Base-by-base conservation (phyloP, 192 early-diverging fungal genomes). In the Gryganskiella cystojenkinii region DNA sequence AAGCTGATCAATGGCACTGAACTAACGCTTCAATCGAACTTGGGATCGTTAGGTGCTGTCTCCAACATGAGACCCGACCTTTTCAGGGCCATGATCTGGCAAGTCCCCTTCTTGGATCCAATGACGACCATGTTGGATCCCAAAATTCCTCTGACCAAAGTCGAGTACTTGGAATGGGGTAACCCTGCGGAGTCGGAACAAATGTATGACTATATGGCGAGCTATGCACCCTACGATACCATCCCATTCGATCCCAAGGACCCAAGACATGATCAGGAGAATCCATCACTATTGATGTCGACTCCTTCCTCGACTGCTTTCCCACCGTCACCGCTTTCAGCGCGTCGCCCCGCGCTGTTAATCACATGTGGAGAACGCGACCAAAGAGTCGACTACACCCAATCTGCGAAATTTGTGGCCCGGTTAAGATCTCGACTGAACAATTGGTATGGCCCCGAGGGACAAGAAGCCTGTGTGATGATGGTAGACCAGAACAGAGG, bases 321-420 rank as follows among this genome's bases (percentile, higher is more conserved):
- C 43, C 64, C 52, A 3, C 19, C 51, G 14, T 65, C 65, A 40
- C 73, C 73, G 1, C 30, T 61, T 37, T 57, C 42, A 8, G 52
- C 27, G 1, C 61, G 67, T 13, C 60, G 71, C 10, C 92, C 92
- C 11, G 87, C 92, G 13, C 81, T 96, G 24, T 79, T 94, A 67
- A 90, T 94, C 15, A 89, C 89, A 3, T 92, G 86, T 27, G 95
- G 95, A 5, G 83, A 94, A 42, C 85, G 86, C 42, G 96, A 98
- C 69, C 88, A 89, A 58, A 81, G 96, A 0, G 96, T 98, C 3
- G 82, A 87, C 25, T 91, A 87, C 43, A 95, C 90, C 80, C 94
- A 98, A 63, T 92, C 94, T 1, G 67, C 93, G n/a, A 97, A 98
- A 70, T 98, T 87, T 80, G 90, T 96, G 33, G 93, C 96, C 10